A percentile compares a stretch with the other conserved stretches of the same genome.
Evolutionary conservation across 129 eudicot genomes (phyloP).

Genomic region (Flaveria brownii): DNA sequence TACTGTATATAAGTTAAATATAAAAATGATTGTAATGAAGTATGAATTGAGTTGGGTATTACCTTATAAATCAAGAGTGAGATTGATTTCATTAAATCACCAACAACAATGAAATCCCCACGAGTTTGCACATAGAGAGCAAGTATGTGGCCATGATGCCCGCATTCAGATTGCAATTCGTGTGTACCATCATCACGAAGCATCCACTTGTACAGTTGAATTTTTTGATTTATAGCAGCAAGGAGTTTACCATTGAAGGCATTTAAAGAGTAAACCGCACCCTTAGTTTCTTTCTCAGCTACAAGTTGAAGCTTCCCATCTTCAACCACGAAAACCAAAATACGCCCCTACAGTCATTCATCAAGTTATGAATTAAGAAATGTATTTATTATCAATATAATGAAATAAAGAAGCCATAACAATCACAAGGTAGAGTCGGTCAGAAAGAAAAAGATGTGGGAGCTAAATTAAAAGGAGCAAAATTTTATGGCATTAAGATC

Average conservation of each 20-base stretch:
- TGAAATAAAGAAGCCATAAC: neutral
- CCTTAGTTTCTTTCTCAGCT: slow-evolving; percentile 95
- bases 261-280: slow-evolving; percentile 87
- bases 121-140: slow-evolving; percentile 94
- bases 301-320: slow-evolving; percentile 82
- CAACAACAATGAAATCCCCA: slow-evolving; percentile 95
- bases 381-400: neutral
- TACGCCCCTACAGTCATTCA: slow-evolving; percentile 60
- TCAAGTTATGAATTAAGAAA: neutral
- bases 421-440: too few relatives aligned
- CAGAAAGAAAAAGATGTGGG: too few relatives aligned
- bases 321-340: slow-evolving; percentile 78
- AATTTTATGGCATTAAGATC: too few relatives aligned
- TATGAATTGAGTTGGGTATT: neutral
- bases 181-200: slow-evolving; percentile 92
- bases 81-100: slow-evolving; percentile 91
- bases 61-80: slow-evolving; percentile 90
- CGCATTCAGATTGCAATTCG: slow-evolving; percentile 89
- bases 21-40: neutral
- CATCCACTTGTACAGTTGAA: slow-evolving; percentile 94
- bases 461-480: too few relatives aligned
- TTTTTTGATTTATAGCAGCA: slow-evolving; percentile 94
- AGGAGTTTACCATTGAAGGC: slow-evolving; percentile 89
- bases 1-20: neutral
- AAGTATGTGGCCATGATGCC: slow-evolving; percentile 96